Conservation (phyloP, 768 basidiomycete species). For the Pleurotus ostreatus region DNA sequence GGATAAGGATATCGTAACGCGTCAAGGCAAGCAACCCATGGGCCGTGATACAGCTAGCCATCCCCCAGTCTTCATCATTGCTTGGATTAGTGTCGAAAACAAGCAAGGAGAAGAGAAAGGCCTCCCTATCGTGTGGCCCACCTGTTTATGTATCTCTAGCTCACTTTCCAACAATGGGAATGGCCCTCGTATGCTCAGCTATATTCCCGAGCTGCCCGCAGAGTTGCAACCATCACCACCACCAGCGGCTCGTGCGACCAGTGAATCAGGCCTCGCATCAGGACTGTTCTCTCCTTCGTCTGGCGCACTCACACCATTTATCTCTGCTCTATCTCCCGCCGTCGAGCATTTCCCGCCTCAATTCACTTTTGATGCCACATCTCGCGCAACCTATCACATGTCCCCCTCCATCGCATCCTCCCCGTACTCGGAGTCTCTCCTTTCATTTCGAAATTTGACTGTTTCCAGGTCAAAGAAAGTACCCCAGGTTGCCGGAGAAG, state of each 20-base stretch:
- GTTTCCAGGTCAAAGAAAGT: conserved; percentile 48
- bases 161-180: conserved; percentile 14
- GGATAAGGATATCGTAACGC: conserved; percentile 24
- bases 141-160: conserved; percentile 47
- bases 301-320: conserved; percentile 5
- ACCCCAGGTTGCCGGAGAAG: conserved; percentile 51
- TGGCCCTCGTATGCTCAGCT: conserved; percentile 22
- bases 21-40: conserved; percentile 6
- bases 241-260: conserved; percentile 1
- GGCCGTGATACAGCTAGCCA: conserved; percentile 7
- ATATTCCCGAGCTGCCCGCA: conserved; percentile 61
- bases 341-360: not conserved
- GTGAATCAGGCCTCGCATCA: not conserved
- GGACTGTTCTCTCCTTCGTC: not conserved
- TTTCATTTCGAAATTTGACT: conserved; percentile 48
- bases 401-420: conserved; percentile 28
- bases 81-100: conserved; percentile 73
- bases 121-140: conserved; percentile 69
- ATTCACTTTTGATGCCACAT: not conserved
- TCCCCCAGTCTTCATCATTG: conserved; percentile 48
- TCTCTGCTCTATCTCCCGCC: conserved; percentile 13
- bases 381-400: conserved; percentile 11
- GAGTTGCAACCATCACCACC: conserved; percentile 54
- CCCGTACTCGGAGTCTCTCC: conserved; percentile 25
- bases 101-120: conserved; percentile 81